phyloP scores from a whole-genome alignment of 352 stramenopile species.

The Pythium pyrilobum region DNA sequence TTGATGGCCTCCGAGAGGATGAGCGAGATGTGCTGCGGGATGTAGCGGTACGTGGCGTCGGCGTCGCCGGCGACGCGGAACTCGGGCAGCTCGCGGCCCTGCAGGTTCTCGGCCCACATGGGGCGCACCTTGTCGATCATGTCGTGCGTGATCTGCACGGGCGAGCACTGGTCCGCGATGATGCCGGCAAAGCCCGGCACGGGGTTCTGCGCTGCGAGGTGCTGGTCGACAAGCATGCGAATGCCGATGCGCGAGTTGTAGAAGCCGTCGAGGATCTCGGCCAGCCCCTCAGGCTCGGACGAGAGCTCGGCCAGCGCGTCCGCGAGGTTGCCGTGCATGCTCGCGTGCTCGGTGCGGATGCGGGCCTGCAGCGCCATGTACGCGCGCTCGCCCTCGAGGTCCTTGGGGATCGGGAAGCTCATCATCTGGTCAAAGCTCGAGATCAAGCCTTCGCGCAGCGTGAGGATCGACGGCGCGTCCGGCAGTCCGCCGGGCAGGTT shows the following conservation, averaged over 20 bases:
- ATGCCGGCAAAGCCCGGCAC: slow-evolving; percentile 52
- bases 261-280: slow-evolving; percentile 67
- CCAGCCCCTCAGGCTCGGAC: slow-evolving; percentile 50
- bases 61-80: slow-evolving; percentile 50
- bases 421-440: slow-evolving; percentile 71
- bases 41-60: slow-evolving; percentile 67
- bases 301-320: slow-evolving; percentile 52
- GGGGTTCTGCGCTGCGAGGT: slow-evolving; percentile 58
- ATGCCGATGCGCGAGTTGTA: slow-evolving; percentile 85
- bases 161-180: slow-evolving; percentile 59
- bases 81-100: slow-evolving; percentile 40
- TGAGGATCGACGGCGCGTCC: slow-evolving; percentile 49
- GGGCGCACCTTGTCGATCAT: slow-evolving; percentile 50
- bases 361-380: slow-evolving; percentile 58
- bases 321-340: slow-evolving; percentile 68
- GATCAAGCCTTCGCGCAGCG: slow-evolving; percentile 55
- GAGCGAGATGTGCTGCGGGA: slow-evolving; percentile 78
- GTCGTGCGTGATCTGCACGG: slow-evolving; percentile 53
- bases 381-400: slow-evolving; percentile 44
- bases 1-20: slow-evolving; percentile 81
- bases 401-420: slow-evolving; percentile 40
- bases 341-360: slow-evolving; percentile 55
- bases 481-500: slow-evolving; percentile 71
- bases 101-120: slow-evolving; percentile 49
- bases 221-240: slow-evolving; percentile 80